Percentiles rank a stretch among this genome's conserved stretches.
Conservation (phyloP, 805 yeast genomes). For the Metahyphopichia silvanorum region DNA sequence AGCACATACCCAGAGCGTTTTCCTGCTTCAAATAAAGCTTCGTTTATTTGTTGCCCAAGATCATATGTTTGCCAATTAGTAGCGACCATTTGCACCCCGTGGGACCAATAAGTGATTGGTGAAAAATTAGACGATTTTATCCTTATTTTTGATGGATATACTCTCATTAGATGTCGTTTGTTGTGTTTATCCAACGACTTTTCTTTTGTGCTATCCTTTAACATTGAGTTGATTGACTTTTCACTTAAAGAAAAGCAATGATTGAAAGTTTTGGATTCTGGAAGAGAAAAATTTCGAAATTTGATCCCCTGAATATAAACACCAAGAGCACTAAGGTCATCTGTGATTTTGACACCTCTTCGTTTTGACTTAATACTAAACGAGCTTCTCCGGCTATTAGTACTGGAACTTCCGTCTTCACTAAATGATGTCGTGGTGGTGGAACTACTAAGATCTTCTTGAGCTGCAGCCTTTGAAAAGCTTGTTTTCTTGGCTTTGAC, state of each 20-base stretch:
- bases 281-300: constrained; percentile 78
- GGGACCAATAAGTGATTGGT: constrained; percentile 77
- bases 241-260: constrained; percentile 90
- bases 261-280: constrained; percentile 75
- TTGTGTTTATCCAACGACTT: constrained; percentile 74
- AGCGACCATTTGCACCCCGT: constrained; percentile 93
- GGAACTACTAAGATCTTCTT: constrained; percentile 18
- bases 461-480: constrained; percentile 13
- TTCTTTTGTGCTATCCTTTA: constrained; percentile 55
- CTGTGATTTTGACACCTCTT: constrained; percentile 20
- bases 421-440: constrained; percentile 42
- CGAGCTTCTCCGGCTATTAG: constrained; percentile 8
- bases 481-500: constrained; percentile 71
- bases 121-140: constrained; percentile 76
- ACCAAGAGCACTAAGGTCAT: constrained; percentile 57
- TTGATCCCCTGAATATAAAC: constrained; percentile 73
- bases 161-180: constrained; percentile 67
- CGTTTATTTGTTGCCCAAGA: constrained; percentile 82
- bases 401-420: constrained; percentile 30
- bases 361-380: constrained; percentile 19
- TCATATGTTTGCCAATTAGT: constrained; percentile 96
- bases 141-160: constrained; percentile 81
- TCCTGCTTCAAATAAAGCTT: constrained; percentile 68
- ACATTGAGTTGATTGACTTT: constrained; percentile 57
- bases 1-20: constrained; percentile 70